These are phyloP conservation scores for Phytophthora megakarya DNA, from an alignment of 352 stramenopile genomes.

Conservation along the genomic window DNA sequence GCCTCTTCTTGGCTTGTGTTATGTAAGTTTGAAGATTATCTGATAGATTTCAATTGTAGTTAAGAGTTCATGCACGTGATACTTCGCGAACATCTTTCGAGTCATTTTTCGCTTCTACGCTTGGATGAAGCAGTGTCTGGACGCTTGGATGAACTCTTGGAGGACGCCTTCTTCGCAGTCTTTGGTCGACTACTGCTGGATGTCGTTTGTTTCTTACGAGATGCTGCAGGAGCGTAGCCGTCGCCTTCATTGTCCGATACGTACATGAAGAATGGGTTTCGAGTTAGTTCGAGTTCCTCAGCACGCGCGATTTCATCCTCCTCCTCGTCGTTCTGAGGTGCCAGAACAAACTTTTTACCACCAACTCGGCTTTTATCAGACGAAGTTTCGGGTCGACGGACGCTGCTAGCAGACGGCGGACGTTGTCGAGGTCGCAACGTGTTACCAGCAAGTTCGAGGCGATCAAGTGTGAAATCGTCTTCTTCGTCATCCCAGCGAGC, in stretches of 20 bases:
- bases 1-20: constrained; percentile 24
- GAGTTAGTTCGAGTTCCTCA: constrained; percentile 69
- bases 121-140: constrained; percentile 64
- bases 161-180: constrained; percentile 63
- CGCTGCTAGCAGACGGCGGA: constrained; percentile 69
- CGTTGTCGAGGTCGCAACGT: constrained; percentile 62
- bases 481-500: constrained; percentile 79
- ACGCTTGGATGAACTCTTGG: constrained; percentile 56
- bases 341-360: constrained; percentile 47
- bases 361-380: constrained; percentile 57
- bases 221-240: constrained; percentile 70
- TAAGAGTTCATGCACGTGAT: neutral
- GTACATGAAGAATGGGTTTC: constrained; percentile 87
- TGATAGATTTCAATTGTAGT: neutral
- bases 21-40: too few species aligned
- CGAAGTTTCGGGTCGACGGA: constrained; percentile 72
- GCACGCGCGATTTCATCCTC: constrained; percentile 72
- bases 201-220: constrained; percentile 45
- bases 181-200: constrained; percentile 46
- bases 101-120: constrained; percentile 53
- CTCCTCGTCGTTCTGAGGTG: constrained; percentile 26
- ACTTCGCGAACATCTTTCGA: too few species aligned
- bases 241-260: constrained; percentile 82
- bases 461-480: constrained; percentile 71
- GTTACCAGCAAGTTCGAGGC: constrained; percentile 80